These are phyloP conservation scores for Trametes hirsuta DNA, from an alignment of 1,284 basidiomycete genomes.

Conservation along the genomic window DNA sequence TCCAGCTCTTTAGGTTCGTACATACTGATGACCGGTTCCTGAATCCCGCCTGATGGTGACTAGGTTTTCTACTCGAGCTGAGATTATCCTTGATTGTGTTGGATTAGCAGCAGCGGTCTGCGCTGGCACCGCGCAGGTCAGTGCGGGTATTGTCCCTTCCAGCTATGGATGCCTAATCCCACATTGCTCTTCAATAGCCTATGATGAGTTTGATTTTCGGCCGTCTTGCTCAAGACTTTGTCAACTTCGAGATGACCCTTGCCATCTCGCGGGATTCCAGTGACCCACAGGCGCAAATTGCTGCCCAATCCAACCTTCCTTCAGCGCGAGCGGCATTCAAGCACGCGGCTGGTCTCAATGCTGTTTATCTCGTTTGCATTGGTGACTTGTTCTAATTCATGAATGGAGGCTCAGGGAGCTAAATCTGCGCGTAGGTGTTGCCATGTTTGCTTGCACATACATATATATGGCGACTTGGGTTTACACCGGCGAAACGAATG, in stretches of 20 bases:
- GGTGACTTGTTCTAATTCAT: constrained; percentile 47
- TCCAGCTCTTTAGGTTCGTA: constrained; percentile 51
- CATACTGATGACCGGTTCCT: constrained; percentile 14
- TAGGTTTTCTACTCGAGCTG: constrained; percentile 68
- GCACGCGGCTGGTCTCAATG: constrained; percentile 53
- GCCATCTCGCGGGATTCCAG: constrained; percentile 28
- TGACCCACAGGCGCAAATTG: constrained; percentile 18
- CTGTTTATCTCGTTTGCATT: constrained; percentile 69
- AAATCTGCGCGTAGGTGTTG: constrained; percentile 48
- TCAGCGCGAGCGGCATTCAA: constrained; percentile 54
- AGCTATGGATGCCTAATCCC: background rate
- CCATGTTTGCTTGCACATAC: constrained; percentile 69
- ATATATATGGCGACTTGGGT: constrained; percentile 88
- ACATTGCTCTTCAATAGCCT: constrained; percentile 43
- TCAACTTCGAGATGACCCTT: constrained; percentile 53
- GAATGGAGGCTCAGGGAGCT: background rate
- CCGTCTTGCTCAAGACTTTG: constrained; percentile 77
- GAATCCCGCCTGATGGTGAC: background rate
- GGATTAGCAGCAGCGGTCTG: constrained; percentile 69
- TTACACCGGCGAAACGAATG: constrained; percentile 86
- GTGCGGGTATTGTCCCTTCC: constrained; percentile 18
- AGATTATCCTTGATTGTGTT: constrained; percentile 63
- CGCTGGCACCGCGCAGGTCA: constrained; percentile 77
- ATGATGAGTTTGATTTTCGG: constrained; percentile 86
- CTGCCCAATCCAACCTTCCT: constrained; percentile 38